A percentile compares a stretch with the other conserved stretches of the same genome.
Evolutionary conservation across 768 basidiomycete species (phyloP).

Genomic region (Leccinum disarticulatum): DNA sequence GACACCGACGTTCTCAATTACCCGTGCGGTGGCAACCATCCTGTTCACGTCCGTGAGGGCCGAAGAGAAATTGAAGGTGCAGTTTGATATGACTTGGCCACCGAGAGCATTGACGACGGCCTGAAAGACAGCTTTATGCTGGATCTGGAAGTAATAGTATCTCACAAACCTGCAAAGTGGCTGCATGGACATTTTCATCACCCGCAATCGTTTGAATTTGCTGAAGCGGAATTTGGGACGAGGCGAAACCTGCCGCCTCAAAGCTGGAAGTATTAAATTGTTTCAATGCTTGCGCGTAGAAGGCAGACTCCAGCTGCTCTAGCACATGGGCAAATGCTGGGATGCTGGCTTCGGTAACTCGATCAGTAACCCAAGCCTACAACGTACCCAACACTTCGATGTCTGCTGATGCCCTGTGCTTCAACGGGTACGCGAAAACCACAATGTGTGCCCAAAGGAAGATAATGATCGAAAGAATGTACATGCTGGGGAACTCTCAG

Average conservation of each 20-base stretch:
- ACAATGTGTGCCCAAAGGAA: constrained; percentile 1
- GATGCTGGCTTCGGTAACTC: not conserved
- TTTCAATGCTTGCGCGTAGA: constrained; percentile 63
- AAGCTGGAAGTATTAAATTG: constrained; percentile 70
- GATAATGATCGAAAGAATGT: not conserved
- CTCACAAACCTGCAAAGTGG: constrained; percentile 50
- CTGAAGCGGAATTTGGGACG: constrained; percentile 53
- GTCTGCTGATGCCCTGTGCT: constrained; percentile 7
- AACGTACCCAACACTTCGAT: constrained; percentile 61
- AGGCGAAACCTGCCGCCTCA: constrained; percentile 59
- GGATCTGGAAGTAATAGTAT: too few species aligned
- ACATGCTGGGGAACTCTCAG: constrained; percentile 11
- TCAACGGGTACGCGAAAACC: constrained; percentile 10
- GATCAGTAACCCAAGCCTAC: not conserved
- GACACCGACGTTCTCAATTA: constrained; percentile 77
- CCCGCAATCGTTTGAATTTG: constrained; percentile 57
- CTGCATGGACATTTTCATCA: constrained; percentile 64
- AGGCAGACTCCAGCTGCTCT: constrained; percentile 68
- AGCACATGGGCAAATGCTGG: constrained; percentile 75
- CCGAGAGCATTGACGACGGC: constrained; percentile 54
- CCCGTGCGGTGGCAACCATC: constrained; percentile 70
- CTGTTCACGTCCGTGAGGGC: constrained; percentile 64
- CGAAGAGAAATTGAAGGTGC: constrained; percentile 66
- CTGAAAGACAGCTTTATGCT: constrained; percentile 24
- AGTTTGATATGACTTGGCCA: constrained; percentile 50